Percentiles rank a stretch among this genome's conserved stretches.
These are phyloP conservation scores for Fusarium bactridioides DNA, from an alignment of 2,329 filamentous ascomycete genomes.

Conservation along the genomic window DNA sequence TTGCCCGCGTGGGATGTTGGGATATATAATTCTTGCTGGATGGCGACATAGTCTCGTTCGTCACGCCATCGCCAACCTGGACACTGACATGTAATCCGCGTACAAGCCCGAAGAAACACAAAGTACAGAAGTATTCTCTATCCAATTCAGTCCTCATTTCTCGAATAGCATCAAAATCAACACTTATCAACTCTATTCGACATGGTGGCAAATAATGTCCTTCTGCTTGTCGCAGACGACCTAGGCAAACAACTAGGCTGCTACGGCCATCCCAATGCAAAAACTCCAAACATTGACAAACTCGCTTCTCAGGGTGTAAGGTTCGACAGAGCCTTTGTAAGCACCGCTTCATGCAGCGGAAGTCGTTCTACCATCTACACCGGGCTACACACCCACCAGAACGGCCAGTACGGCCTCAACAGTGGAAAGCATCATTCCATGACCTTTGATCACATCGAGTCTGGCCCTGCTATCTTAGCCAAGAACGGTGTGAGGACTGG, in stretches of 20 bases:
- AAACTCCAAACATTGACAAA: background rate
- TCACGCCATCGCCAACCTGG: background rate
- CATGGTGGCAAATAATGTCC: background rate
- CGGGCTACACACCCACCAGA: constrained; percentile 58
- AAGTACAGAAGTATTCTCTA: too few relatives aligned
- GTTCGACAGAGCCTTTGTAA: constrained; percentile 45
- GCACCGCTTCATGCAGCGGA: constrained; percentile 57
- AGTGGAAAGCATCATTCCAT: constrained; percentile 49
- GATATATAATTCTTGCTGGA: background rate
- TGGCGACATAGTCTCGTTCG: background rate
- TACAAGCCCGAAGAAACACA: too few relatives aligned
- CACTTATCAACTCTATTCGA: background rate
- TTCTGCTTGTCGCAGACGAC: background rate
- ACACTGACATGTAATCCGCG: background rate
- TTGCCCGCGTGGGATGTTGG: background rate
- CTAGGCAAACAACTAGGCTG: background rate
- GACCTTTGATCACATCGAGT: constrained; percentile 55
- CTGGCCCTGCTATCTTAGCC: constrained; percentile 50
- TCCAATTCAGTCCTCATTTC: too few relatives aligned
- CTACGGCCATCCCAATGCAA: background rate
- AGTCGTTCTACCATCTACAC: constrained; percentile 58
- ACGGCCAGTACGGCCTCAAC: constrained; percentile 54
- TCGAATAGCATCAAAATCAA: background rate
- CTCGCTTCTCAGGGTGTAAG: background rate
- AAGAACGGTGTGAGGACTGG: constrained; percentile 53